These are phyloP conservation scores for Neurospora crassa DNA, from an alignment of 2,329 filamentous ascomycete genomes.

Conservation along the genomic window DNA sequence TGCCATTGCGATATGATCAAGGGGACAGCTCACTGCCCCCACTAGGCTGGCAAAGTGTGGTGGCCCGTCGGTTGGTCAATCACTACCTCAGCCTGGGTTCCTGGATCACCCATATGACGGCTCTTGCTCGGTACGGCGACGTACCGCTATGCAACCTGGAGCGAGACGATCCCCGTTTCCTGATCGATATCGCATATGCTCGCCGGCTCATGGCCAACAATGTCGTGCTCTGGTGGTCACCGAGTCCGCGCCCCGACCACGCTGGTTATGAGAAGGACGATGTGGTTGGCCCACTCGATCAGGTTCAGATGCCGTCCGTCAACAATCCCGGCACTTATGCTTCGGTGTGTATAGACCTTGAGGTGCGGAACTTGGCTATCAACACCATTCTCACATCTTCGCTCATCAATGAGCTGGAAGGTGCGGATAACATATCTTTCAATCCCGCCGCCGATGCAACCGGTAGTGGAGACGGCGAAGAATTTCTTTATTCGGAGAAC, in stretches of 20 bases:
- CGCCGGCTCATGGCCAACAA: conserved; percentile 81
- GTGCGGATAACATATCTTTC: conserved; percentile 75
- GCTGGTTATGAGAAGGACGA: conserved; percentile 94
- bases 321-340: conserved; percentile 92
- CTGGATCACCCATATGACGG: conserved; percentile 82
- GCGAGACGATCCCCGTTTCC: conserved; percentile 82
- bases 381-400: conserved; percentile 97
- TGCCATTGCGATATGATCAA: conserved; percentile 72
- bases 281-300: conserved; percentile 71
- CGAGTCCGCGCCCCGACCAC: conserved; percentile 79
- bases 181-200: conserved; percentile 95
- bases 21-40: conserved; percentile 82
- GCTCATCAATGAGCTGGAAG: conserved; percentile 92
- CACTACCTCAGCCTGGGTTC: conserved; percentile 89
- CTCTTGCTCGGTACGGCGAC: conserved; percentile 84
- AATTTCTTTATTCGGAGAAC: conserved; percentile 72
- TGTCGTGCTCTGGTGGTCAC: conserved; percentile 96
- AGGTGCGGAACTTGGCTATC: conserved; percentile 88
- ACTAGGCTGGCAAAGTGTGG: conserved; percentile 85
- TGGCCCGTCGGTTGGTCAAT: conserved; percentile 74
- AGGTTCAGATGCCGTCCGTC: conserved; percentile 81
- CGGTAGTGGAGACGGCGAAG: conserved; percentile 47
- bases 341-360: conserved; percentile 91
- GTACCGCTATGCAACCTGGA: conserved; percentile 93
- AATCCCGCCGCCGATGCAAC: conserved; percentile 63